Evolutionary conservation across 208 protist genomes (phyloP).

Genomic region (Leishmania mexicana): DNA sequence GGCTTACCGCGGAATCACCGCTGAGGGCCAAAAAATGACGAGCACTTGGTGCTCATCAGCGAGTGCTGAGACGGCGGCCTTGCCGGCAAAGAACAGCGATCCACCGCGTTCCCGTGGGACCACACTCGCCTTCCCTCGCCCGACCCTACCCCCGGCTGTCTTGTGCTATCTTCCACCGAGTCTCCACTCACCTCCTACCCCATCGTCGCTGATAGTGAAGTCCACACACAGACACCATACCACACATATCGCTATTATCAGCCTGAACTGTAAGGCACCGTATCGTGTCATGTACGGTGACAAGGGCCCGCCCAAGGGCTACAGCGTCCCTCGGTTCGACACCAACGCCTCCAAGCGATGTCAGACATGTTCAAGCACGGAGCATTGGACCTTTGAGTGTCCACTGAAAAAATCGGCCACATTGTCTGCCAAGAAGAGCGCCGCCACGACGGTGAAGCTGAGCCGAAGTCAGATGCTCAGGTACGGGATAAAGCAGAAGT

Average conservation of each 20-base stretch:
- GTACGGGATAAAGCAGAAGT: conserved; percentile 70
- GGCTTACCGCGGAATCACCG: not conserved
- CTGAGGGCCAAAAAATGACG: not conserved
- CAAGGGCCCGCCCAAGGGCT: conserved; percentile 73
- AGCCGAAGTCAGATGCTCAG: conserved; percentile 80
- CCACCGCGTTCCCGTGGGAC: not conserved
- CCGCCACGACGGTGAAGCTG: conserved; percentile 38
- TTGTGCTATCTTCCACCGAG: not conserved
- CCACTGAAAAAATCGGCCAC: conserved; percentile 20
- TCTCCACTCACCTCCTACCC: not conserved
- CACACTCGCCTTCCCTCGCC: not conserved
- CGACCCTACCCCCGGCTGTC: not conserved
- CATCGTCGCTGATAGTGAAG: no score
- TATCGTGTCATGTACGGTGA: conserved; percentile 56
- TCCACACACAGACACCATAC: not conserved
- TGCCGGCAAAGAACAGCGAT: not conserved
- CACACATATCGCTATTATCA: not conserved
- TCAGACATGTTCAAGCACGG: conserved; percentile 65
- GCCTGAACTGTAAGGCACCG: not conserved
- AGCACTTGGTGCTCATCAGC: not conserved
- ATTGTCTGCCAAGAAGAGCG: conserved; percentile 30
- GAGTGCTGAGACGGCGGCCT: not conserved
- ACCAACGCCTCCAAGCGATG: conserved; percentile 41
- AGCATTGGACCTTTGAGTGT: conserved; percentile 89
- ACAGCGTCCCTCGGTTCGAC: conserved; percentile 76